Evolutionary conservation across 352 stramenopile genomes (phyloP), one percentile per base, ranked within the genome.

Genomic region (Phytophthora podocarpi): DNA sequence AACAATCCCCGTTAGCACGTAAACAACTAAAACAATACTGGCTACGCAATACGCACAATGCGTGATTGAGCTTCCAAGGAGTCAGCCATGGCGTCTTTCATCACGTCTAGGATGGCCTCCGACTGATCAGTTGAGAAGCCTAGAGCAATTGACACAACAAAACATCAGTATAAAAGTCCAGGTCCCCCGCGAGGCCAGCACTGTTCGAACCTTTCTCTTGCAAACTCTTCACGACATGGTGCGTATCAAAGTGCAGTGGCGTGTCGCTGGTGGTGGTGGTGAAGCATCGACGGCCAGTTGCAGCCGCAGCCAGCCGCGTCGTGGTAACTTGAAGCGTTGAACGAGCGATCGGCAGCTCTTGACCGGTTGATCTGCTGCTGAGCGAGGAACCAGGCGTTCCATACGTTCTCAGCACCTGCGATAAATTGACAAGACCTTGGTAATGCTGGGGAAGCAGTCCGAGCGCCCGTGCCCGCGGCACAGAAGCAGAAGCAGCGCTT

Each of bases 51-150:
- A 78, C 78, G 52, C 73, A 90, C 84, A 32, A 93, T 74, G 24
- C 82, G 74, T 15, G 83, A 64, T 56, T 95, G 87, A 2, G 78
- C 78, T 18, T 89, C 80, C 16, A 95, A 56, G 2, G 82, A 91
- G 35, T 94, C 85, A 24, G 68, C 77, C 85, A 94, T 93, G 27
- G 87, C 71, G 49, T 86, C 75, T 58, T 91, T 89, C 78, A 93
- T 92, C 16, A 93, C 85, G 11, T 88, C 65, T 24, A 96, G 52
- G 51, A 96, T 94, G 15, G 83, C 83, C 41, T 96, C 85, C 5
- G 85, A 77, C 52, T 96, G 85, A 43, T 74, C 65, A 0, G 64
- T 47, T 7, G 67, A 75, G 56, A 96, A 96, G 8, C 87, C 87
- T 96, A 62, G 10, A 58, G 5, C 11, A 30, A 35, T 7, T 13